These are phyloP conservation scores for Thelephora ganbajun DNA, from an alignment of 768 basidiomycete genomes.

Conservation along the genomic window DNA sequence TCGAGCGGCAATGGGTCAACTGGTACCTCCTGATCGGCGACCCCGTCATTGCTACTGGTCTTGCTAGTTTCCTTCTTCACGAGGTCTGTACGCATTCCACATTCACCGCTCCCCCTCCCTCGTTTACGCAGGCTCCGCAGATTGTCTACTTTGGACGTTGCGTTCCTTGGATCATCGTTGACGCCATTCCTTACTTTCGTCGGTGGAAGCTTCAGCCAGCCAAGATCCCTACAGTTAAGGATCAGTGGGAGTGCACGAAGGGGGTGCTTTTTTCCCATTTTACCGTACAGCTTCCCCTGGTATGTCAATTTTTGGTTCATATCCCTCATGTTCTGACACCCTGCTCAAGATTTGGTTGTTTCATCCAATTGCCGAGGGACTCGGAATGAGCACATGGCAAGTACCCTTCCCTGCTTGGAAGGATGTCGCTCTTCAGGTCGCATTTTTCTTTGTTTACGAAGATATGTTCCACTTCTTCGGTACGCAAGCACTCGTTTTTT, in stretches of 20 bases:
- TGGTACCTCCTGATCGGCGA: conserved; percentile 86
- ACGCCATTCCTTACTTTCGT: conserved; percentile 85
- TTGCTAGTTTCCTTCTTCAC: conserved; percentile 86
- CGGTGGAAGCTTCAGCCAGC: conserved; percentile 86
- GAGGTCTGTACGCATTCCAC: conserved; percentile 45
- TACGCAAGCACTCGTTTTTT: conserved; percentile 16
- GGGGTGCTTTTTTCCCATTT: conserved; percentile 90
- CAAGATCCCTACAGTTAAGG: conserved; percentile 65
- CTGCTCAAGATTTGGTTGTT: conserved; percentile 69
- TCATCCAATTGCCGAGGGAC: conserved; percentile 75
- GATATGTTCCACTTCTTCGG: conserved; percentile 90
- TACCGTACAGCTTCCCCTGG: conserved; percentile 84
- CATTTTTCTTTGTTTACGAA: conserved; percentile 90
- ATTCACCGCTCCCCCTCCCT: background rate
- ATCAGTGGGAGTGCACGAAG: conserved; percentile 96
- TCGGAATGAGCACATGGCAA: conserved; percentile 88
- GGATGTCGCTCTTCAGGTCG: conserved; percentile 63
- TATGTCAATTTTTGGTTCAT: conserved; percentile 22
- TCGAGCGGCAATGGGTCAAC: conserved; percentile 69
- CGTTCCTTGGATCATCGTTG: conserved; percentile 92
- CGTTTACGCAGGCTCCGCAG: conserved; percentile 22
- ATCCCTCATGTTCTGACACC: background rate
- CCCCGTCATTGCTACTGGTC: conserved; percentile 83
- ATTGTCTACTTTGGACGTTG: conserved; percentile 94
- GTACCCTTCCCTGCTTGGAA: conserved; percentile 76